Percentiles rank a stretch among this genome's conserved stretches.
Evolutionary conservation across 2,329 filamentous ascomycete species (phyloP).

Genomic region (Harringtonia aguacate): DNA sequence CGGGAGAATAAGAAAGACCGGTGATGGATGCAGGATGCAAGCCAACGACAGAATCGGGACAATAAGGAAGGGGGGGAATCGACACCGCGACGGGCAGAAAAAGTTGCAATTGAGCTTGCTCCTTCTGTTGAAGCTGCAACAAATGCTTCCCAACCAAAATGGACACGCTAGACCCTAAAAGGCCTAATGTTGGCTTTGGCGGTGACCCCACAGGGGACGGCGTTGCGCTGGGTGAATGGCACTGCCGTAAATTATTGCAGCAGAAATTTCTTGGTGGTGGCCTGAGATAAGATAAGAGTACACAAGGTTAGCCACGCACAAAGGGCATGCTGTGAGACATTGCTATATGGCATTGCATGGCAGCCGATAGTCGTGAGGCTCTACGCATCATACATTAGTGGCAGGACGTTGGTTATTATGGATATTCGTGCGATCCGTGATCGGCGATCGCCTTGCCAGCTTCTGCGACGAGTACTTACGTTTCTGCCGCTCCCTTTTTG

Average conservation of each 20-base stretch:
- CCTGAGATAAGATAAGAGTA: constrained; percentile 12
- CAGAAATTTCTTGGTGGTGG: too few species aligned
- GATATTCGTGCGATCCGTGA: too few species aligned
- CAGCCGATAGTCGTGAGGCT: too few species aligned
- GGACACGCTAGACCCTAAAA: background rate
- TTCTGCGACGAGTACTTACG: too few species aligned
- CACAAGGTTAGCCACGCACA: too few species aligned
- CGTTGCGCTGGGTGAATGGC: constrained; percentile 9
- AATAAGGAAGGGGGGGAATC: background rate
- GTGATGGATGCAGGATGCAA: too few species aligned
- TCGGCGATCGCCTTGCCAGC: too few species aligned
- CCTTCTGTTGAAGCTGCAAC: background rate
- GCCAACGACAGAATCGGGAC: background rate
- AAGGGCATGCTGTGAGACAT: too few species aligned
- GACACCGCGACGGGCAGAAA: background rate
- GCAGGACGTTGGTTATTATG: too few species aligned
- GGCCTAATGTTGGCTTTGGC: background rate
- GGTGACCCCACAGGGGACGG: background rate
- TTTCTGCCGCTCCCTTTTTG: too few species aligned
- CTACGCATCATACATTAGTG: too few species aligned
- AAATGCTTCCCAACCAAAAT: constrained; percentile 11
- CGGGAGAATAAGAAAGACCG: background rate
- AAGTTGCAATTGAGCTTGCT: constrained; percentile 1
- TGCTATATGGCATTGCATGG: too few species aligned
- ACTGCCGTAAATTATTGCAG: background rate